Evolutionary conservation across 78 protist species (phyloP).

Genomic region (Planoprotostelium fungivorum): DNA sequence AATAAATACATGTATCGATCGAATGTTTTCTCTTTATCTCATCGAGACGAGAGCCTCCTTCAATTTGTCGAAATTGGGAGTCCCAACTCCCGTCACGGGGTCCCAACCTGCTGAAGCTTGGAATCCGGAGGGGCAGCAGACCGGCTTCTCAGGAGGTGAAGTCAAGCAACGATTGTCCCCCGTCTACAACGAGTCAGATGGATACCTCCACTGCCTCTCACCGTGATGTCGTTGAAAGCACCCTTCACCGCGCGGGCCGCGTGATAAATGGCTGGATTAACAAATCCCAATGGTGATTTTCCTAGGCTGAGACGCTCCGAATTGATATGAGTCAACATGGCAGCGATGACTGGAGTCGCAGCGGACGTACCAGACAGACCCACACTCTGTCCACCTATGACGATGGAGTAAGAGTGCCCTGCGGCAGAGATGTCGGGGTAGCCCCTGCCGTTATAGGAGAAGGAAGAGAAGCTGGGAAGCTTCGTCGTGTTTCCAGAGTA

Average conservation of each 20-base stretch:
- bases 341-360: slow-evolving; percentile 57
- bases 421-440: slow-evolving; percentile 62
- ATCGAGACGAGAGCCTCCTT: neutral
- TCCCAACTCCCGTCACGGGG: slow-evolving; percentile 42
- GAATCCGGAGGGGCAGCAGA: slow-evolving; percentile 26
- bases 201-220: slow-evolving; percentile 8
- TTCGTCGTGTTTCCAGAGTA: neutral
- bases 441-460: slow-evolving; percentile 31
- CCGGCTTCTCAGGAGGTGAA: neutral
- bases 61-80: slow-evolving; percentile 20
- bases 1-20: no score
- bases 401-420: slow-evolving; percentile 21
- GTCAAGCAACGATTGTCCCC: neutral
- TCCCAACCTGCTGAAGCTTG: slow-evolving; percentile 43
- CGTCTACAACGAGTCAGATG: neutral
- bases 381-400: neutral
- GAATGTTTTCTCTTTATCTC: no score
- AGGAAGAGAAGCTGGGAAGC: slow-evolving; percentile 11
- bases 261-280: slow-evolving; percentile 49
- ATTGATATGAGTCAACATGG: slow-evolving; percentile 39
- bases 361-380: slow-evolving; percentile 47
- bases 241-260: neutral
- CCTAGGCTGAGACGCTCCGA: slow-evolving; percentile 10
- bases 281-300: slow-evolving; percentile 41
- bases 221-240: slow-evolving; percentile 50